Percentiles rank a stretch among this genome's conserved stretches.
Evolutionary conservation across 2,329 filamentous ascomycete genomes (phyloP).

Genomic region (Pseudogymnoascus sp.): DNA sequence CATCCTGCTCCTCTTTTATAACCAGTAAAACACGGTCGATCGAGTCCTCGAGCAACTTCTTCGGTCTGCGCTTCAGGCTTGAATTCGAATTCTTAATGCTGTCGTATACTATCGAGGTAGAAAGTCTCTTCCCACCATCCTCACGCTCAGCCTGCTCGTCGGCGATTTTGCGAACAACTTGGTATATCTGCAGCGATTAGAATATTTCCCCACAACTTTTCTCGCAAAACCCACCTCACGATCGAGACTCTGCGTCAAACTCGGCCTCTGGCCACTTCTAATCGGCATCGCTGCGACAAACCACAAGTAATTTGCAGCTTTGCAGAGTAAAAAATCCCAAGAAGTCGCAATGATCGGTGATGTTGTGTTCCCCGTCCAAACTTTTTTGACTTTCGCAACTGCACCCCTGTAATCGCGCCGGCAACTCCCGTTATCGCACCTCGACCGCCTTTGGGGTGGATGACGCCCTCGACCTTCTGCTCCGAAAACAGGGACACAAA

Average conservation of each 20-base stretch:
- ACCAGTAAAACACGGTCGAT: conserved; percentile 77
- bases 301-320: background rate
- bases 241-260: conserved; percentile 53
- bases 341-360: background rate
- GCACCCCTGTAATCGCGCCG: background rate
- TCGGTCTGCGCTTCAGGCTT: conserved; percentile 74
- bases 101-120: conserved; percentile 62
- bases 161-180: conserved; percentile 70
- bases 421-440: conserved; percentile 15
- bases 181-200: conserved; percentile 53
- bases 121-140: conserved; percentile 44
- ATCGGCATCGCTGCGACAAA: conserved; percentile 7
- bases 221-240: conserved; percentile 44
- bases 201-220: conserved; percentile 14
- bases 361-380: conserved; percentile 4
- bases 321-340: conserved; percentile 3
- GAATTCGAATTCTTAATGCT: conserved; percentile 82
- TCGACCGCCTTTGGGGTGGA: conserved; percentile 4
- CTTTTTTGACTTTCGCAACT: background rate
- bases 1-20: conserved; percentile 53
- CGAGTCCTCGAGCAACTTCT: conserved; percentile 73
- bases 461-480: background rate
- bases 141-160: conserved; percentile 55
- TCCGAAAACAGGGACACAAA: conserved; percentile 11
- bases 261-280: conserved; percentile 34